Evolutionary conservation across 345 rosid genomes (phyloP).

Genomic region (Boechera retrofracta): DNA sequence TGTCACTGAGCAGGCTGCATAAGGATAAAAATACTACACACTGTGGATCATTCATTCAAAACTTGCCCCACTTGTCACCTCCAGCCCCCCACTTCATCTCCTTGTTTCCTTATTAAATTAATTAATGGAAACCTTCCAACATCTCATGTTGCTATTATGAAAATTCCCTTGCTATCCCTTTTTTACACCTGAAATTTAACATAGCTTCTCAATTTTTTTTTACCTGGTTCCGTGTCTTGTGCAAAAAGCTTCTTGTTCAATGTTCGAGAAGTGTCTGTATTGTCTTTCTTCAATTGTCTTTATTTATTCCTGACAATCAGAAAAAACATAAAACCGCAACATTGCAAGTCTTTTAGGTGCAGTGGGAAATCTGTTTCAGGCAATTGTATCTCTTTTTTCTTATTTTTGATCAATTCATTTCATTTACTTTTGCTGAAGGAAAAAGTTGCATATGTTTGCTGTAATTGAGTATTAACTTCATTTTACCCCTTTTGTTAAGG

Average conservation of each 20-base stretch:
- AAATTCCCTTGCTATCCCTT: conserved; percentile 3
- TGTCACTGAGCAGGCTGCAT: conserved; percentile 43
- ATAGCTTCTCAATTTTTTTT: conserved; percentile 13
- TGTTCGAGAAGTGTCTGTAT: conserved; percentile 17
- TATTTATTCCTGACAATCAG: conserved; percentile 13
- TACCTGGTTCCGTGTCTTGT: conserved; percentile 12
- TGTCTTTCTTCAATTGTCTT: conserved; percentile 14
- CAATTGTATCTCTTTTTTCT: conserved; percentile 14
- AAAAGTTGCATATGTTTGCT: conserved; percentile 25
- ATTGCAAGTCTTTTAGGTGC: conserved; percentile 24
- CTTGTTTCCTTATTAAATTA: not conserved
- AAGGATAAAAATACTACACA: conserved; percentile 32
- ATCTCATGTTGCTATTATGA: conserved; percentile 29
- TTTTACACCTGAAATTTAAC: conserved; percentile 9
- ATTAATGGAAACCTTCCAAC: conserved; percentile 24
- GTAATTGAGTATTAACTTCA: not conserved
- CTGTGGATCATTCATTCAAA: conserved; percentile 21
- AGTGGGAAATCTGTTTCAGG: conserved; percentile 18
- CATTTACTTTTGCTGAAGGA: conserved; percentile 8
- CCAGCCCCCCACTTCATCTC: not conserved
- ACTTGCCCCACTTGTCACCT: conserved; percentile 7
- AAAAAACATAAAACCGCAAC: not conserved
- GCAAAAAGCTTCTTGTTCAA: conserved; percentile 21
- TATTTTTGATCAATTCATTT: conserved; percentile 16
- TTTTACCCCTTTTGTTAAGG: conserved; percentile 12